Conservation (phyloP, 257 asterid genomes). For the Cruciata laevipes region DNA sequence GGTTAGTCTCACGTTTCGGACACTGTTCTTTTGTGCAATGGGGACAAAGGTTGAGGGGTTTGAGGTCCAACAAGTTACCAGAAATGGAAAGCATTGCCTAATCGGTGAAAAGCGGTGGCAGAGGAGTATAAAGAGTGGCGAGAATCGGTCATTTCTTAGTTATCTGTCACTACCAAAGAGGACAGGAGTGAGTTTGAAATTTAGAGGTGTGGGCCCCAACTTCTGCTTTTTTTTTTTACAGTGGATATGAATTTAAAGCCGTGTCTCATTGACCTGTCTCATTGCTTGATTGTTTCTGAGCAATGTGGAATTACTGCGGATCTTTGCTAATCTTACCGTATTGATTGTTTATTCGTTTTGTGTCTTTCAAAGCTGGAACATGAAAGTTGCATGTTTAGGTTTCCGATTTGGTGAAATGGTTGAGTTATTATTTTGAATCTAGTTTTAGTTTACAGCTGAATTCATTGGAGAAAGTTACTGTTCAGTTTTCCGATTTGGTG, state of each 20-base stretch:
- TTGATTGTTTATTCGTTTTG: too few species aligned
- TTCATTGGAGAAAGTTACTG: too few species aligned
- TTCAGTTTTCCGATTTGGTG: too few species aligned
- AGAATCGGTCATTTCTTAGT: slow-evolving; percentile 67
- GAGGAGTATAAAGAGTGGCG: slow-evolving; percentile 43
- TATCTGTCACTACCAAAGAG: slow-evolving; percentile 55
- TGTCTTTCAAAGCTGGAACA: too few species aligned
- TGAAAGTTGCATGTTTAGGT: too few species aligned
- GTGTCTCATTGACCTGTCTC: neutral
- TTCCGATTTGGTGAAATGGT: too few species aligned
- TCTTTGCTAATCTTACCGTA: too few species aligned
- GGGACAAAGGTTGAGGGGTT: slow-evolving; percentile 17
- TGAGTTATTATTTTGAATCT: too few species aligned
- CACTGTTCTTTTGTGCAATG: neutral
- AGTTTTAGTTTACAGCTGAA: too few species aligned
- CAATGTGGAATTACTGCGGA: neutral
- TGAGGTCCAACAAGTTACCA: slow-evolving; percentile 31
- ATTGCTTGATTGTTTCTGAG: neutral
- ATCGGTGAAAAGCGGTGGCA: slow-evolving; percentile 50
- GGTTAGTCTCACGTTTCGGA: neutral
- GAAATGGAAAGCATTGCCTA: slow-evolving; percentile 48
- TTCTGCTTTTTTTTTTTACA: slow-evolving; percentile 4
- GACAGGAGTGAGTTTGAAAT: slow-evolving; percentile 1
- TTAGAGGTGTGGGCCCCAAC: slow-evolving; percentile 3
- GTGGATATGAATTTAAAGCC: neutral